phyloP scores from a whole-genome alignment of 768 basidiomycete species.

The Trichaptum fuscoviolaceum region DNA sequence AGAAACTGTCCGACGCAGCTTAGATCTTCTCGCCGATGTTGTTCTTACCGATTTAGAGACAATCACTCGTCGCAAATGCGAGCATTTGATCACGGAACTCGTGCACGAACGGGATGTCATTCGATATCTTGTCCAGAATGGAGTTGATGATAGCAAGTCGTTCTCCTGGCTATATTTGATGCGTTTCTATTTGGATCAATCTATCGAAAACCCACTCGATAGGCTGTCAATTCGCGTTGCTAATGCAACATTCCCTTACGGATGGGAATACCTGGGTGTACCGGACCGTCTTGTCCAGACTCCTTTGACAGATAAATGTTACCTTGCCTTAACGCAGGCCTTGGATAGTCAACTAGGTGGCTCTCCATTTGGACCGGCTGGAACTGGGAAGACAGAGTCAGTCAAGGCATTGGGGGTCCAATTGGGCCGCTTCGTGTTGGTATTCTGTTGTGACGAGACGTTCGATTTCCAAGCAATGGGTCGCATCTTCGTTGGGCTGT shows the following conservation, averaged over 20 bases:
- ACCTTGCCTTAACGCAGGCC: constrained; percentile 94
- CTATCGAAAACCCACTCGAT: constrained; percentile 70
- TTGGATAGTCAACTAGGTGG: constrained; percentile 93
- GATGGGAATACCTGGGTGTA: constrained; percentile 98
- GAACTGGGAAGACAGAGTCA: constrained; percentile 98
- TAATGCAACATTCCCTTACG: constrained; percentile 91
- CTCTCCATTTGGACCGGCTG: constrained; percentile 96
- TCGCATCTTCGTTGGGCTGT: constrained; percentile 96
- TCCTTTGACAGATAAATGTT: constrained; percentile 94
- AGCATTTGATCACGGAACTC: constrained; percentile 97
- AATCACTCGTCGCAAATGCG: constrained; percentile 95
- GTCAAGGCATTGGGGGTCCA: constrained; percentile 98
- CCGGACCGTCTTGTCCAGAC: constrained; percentile 97
- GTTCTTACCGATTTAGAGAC: constrained; percentile 85
- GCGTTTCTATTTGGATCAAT: constrained; percentile 88
- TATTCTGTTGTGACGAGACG: constrained; percentile 99
- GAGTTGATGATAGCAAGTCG: constrained; percentile 55
- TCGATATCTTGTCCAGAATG: constrained; percentile 66
- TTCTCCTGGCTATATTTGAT: constrained; percentile 98
- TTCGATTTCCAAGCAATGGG: constrained; percentile 99
- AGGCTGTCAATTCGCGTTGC: constrained; percentile 79
- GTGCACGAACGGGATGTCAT: constrained; percentile 97
- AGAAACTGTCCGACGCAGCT: constrained; percentile 69
- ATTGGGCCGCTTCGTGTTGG: constrained; percentile 96
- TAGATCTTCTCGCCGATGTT: constrained; percentile 95